Base-by-base conservation (phyloP, 768 basidiomycete species). In the Lactarius indigo region DNA sequence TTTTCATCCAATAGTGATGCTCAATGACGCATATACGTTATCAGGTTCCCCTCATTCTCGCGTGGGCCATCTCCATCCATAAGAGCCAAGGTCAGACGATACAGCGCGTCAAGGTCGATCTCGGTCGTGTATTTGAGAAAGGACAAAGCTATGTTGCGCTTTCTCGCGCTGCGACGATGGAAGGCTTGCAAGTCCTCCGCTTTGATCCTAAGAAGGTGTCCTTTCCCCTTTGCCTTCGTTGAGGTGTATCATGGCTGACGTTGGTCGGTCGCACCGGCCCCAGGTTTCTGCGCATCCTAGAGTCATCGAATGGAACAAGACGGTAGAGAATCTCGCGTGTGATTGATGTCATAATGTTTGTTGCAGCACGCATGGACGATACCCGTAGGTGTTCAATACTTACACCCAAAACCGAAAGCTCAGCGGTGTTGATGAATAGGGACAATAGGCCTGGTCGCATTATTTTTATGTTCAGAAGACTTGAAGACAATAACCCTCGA, bases 51-150 rank as follows among this genome's bases (percentile, higher is more conserved):
- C 75, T 96, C 5, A 90, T 92, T 58, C 82, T 89, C 0, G 86
- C 88, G 0, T 91, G 88, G 89, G 88, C 89, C 0, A 87, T 90
- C 79, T 85, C 85, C 2, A 90, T 92, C 64, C 89, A 91, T 77
- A 92, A 92, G 75, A 84, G 83, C 64, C 90, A 91, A 72, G 90
- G 89, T 1, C 87, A 90, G 71, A 91, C 90, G 0, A 82, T 92
- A 54, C 82, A 84, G 54, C 79, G 83, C 54, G 85, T 89, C 62
- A 87, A 83, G 71, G 81, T 90, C 37, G 87, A 89, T 73, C 81
- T 91, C 20, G 81, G 82, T 12, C 81, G 77, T 44, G 85, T 89
- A n/a, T 90, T 90, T 72, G 88, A 84, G 72, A 83, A 82, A 80
- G 82, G 82, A 8, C 82, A 83, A 69, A 80, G 80, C 57, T 82